Base-by-base conservation (phyloP, 352 stramenopile species). In the Phytopythium ostracodes region DNA sequence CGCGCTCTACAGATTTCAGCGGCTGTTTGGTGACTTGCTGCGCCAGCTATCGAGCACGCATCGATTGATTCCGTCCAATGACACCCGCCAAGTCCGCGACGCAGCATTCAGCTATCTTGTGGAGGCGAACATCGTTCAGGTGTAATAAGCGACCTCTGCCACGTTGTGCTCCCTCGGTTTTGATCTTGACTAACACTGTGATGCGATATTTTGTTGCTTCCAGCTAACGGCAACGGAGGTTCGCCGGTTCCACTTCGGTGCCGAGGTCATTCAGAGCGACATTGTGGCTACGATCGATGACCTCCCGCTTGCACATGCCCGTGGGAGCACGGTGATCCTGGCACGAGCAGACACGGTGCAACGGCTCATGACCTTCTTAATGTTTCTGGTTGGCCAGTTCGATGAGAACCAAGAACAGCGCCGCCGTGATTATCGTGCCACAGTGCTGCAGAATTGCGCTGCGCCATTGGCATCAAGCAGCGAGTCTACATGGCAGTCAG, bases 61-160 rank as follows among this genome's bases (percentile, higher is more conserved):
- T 50, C 62, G 62, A 1, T 81, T 89, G 24, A 72, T 62, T 35
- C 59, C 35, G 29, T 36, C 43, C 9, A 86, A 74, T 40, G 66
- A 79, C 42, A 73, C 64, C n/a, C 69, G 79, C 42, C 77, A 75
- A 64, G 63, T 75, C 24, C 76, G 76, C 29, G 75, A 88, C 46
- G 67, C 67, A 49, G 65, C 69, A 1, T 75, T 88, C 61, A 84
- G 63, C 59, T 81, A 78, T 46, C 63, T 88, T 18, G 56, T 88
- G 5, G 59, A 69, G 12, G 67, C 68, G 11, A 72, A 68, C 24
- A 77, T 78, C 43, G 76, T 77, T 18, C 68, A 68, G 71, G 78
- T 88, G 60, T 62, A 27, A 18, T 29, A 11, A 5, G 27, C 20
- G 20, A 25, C 3, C 56, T 54, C 18, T 25, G 42, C 42, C n/a